These are phyloP conservation scores for Carex kokanica DNA, from an alignment of 176 grass and related monocot species.

Conservation along the genomic window DNA sequence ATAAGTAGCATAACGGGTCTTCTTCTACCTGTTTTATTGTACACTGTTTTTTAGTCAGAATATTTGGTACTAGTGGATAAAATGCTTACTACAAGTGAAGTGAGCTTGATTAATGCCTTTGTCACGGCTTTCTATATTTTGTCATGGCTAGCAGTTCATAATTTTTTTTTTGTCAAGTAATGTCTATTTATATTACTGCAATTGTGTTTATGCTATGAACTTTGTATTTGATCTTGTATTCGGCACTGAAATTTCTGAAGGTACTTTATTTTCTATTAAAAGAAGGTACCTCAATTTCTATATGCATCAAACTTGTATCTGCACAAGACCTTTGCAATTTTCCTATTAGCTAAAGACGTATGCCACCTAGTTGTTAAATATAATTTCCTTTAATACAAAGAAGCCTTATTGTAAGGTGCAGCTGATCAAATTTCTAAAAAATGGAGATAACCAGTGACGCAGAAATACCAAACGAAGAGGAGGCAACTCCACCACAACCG, in stretches of 20 bases:
- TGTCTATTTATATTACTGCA: not conserved
- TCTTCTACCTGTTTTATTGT: not conserved
- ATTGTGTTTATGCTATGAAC: not conserved
- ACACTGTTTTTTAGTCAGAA: not conserved
- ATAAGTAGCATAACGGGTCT: not conserved
- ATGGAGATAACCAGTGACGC: conserved; percentile 28
- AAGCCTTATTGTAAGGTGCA: conserved; percentile 34
- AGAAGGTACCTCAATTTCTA: not conserved
- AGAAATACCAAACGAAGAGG: conserved; percentile 23
- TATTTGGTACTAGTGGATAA: not conserved
- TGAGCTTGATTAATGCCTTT: not conserved
- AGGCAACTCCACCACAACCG: conserved; percentile 34
- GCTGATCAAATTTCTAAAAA: conserved; percentile 36
- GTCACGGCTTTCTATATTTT: not conserved
- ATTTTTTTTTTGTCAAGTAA: not conserved
- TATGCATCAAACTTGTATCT: not conserved
- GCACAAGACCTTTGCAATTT: not conserved
- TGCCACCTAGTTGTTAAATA: not conserved
- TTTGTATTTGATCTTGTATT: not conserved
- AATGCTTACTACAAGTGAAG: not conserved
- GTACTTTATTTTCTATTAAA: not conserved
- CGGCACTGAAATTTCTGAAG: not conserved
- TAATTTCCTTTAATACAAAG: conserved; percentile 20
- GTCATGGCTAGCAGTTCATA: not conserved
- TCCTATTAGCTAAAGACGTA: not conserved